Evolutionary conservation across 345 rosid species (phyloP).

Genomic region (Mangifera indica): DNA sequence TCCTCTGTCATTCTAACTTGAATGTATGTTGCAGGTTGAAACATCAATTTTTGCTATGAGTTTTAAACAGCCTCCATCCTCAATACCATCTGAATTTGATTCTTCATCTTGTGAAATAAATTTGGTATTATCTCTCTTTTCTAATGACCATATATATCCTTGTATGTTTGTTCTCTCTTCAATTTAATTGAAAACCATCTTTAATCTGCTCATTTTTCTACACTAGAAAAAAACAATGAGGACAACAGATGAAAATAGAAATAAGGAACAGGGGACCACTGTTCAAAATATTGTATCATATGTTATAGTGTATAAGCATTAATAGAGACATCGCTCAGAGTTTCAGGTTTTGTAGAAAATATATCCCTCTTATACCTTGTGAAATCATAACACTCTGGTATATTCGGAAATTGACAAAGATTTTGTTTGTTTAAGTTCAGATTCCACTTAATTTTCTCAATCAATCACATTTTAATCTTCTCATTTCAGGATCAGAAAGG

Average conservation of each 20-base stretch:
- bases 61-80: slow-evolving; percentile 54
- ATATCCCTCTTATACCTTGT: not conserved
- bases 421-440: not conserved
- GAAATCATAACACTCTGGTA: not conserved
- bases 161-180: not conserved
- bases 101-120: slow-evolving; percentile 54
- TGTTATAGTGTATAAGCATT: not conserved
- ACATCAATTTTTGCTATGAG: slow-evolving; percentile 89
- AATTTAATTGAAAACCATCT: not conserved
- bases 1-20: slow-evolving; percentile 27
- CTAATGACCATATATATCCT: slow-evolving; percentile 7
- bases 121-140: slow-evolving; percentile 41
- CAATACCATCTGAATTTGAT: slow-evolving; percentile 66
- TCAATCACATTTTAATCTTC: slow-evolving; percentile 17
- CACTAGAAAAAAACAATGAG: not conserved
- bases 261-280: not conserved
- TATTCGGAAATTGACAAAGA: not conserved
- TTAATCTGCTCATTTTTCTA: not conserved
- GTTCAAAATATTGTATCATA: not conserved
- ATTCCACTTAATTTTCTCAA: not conserved
- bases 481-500: slow-evolving; percentile 57
- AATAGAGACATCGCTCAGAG: not conserved
- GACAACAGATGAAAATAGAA: not conserved
- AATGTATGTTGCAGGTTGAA: slow-evolving; percentile 63
- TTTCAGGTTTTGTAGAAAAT: not conserved